Base-by-base conservation (phyloP, 2,329 filamentous ascomycete species). In the Colletotrichum musicola region DNA sequence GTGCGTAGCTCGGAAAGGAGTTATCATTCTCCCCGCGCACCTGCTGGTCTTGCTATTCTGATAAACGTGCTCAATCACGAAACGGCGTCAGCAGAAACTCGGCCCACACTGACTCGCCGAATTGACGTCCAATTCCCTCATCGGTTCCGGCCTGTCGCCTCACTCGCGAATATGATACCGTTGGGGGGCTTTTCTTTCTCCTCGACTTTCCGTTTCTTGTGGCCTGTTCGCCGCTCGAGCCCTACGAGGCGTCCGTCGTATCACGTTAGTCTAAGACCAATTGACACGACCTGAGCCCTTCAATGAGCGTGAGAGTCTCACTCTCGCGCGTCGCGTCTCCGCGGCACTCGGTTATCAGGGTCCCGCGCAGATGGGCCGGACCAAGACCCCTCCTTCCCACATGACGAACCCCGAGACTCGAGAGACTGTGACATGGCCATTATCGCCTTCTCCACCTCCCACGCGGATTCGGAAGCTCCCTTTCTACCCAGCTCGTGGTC, bases 391-490 rank as follows among this genome's bases (percentile, higher is more conserved):
- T 42, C 40, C 40, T n/a, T 42, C 40, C 40, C 30, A 35, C 30
- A 35, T 35, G 30, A 35, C 30, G 30, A 35, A 35, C 30, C 30
- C 10, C 30, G 30, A 35, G 30, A 35, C 22, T 25, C 22, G 22
- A 25, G 22, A 25, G 22, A 25, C 22, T 4, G 22, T 25, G 30
- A 10, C 30, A 35, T 35, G 30, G 30, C 30, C 30, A 10, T 35
- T 35, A 35, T 35, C 44, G 13, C 44, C 27, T 30, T 53, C 46
- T 53, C 47, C 46, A 40, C 46, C 47, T 30, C 40, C 40, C 53
- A 54, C 30, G 30, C 30, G 47, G 27, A 27, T 53, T 68, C 53
- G 60, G 53, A 63, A 63, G 51, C 20, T 56, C 47, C 64, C 60
- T 64, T 20, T 54, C 16, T 58, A 66, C 27, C 64, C 54, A 53